Evolutionary conservation across 805 yeast species (phyloP).

Genomic region (Kuraishia hungarica): DNA sequence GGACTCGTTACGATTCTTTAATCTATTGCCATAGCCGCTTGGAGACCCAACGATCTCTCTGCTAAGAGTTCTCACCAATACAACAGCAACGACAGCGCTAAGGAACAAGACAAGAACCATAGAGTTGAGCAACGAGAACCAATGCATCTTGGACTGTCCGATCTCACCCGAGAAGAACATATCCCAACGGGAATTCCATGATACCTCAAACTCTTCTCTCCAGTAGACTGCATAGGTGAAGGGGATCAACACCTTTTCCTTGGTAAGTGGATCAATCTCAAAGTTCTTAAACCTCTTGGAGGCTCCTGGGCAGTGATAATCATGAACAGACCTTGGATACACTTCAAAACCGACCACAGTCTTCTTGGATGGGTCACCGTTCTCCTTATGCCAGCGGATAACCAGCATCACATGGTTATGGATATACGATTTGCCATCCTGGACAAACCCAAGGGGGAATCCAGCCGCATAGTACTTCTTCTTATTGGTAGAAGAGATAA

Average conservation of each 20-base stretch:
- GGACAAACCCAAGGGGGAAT: conserved; percentile 71
- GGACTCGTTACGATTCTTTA: conserved; percentile 7
- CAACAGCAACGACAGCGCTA: conserved; percentile 56
- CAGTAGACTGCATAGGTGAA: conserved; percentile 83
- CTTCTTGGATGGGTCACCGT: conserved; percentile 26
- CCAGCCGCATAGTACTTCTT: conserved; percentile 69
- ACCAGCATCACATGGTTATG: conserved; percentile 81
- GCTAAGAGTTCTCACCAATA: conserved; percentile 47
- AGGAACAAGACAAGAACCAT: conserved; percentile 53
- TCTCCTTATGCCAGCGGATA: conserved; percentile 55
- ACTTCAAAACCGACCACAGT: conserved; percentile 86
- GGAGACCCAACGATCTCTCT: conserved; percentile 28
- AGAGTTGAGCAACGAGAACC: conserved; percentile 72
- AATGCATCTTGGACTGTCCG: conserved; percentile 50
- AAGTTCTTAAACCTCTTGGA: conserved; percentile 49
- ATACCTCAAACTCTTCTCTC: conserved; percentile 67
- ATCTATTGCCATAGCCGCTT: conserved; percentile 5
- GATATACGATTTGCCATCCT: conserved; percentile 49
- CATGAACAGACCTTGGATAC: conserved; percentile 72
- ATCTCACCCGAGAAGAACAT: conserved; percentile 53
- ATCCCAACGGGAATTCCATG: conserved; percentile 68
- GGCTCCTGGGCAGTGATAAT: conserved; percentile 67
- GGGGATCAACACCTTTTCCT: conserved; percentile 43
- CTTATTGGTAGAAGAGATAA: conserved; percentile 45
- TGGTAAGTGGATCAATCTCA: conserved; percentile 36